Evolutionary conservation across 2,329 filamentous ascomycete genomes (phyloP).

Genomic region (Colletotrichum liaoningense): DNA sequence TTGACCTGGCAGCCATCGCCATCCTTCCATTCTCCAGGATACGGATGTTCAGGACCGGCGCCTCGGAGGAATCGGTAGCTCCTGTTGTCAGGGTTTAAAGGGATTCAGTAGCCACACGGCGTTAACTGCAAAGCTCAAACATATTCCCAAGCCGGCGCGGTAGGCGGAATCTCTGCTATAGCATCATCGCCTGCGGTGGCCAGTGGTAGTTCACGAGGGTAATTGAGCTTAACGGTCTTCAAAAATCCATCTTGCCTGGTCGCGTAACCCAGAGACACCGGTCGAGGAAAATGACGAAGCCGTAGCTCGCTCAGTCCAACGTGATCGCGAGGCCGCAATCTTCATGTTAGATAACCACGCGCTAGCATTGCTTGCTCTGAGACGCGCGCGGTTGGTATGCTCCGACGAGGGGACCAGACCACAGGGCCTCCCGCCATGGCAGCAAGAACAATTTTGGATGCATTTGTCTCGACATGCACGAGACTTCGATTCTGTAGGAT

Average conservation of each 20-base stretch:
- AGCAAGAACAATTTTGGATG: conserved; percentile 23
- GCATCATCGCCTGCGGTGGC: neutral
- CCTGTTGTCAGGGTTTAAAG: conserved; percentile 40
- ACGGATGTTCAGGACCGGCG: conserved; percentile 35
- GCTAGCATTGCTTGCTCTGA: conserved; percentile 29
- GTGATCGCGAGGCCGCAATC: conserved; percentile 35
- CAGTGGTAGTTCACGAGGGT: too few species aligned
- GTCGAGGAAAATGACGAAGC: conserved; percentile 33
- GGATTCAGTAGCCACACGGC: conserved; percentile 32
- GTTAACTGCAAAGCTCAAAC: conserved; percentile 9
- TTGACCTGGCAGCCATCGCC: conserved; percentile 40
- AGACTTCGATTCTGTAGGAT: conserved; percentile 38
- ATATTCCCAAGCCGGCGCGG: neutral
- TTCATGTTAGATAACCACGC: conserved; percentile 39
- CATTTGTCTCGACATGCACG: conserved; percentile 29
- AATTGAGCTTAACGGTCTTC: too few species aligned
- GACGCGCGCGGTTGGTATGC: neutral
- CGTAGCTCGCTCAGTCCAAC: conserved; percentile 38
- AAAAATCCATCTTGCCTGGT: too few species aligned
- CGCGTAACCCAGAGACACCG: too few species aligned
- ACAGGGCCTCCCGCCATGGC: conserved; percentile 22
- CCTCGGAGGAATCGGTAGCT: conserved; percentile 39
- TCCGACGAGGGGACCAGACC: neutral
- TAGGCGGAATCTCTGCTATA: neutral
- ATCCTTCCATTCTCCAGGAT: conserved; percentile 13